Conservation (phyloP, 306 rosid species). For the Cicer judaicum region DNA sequence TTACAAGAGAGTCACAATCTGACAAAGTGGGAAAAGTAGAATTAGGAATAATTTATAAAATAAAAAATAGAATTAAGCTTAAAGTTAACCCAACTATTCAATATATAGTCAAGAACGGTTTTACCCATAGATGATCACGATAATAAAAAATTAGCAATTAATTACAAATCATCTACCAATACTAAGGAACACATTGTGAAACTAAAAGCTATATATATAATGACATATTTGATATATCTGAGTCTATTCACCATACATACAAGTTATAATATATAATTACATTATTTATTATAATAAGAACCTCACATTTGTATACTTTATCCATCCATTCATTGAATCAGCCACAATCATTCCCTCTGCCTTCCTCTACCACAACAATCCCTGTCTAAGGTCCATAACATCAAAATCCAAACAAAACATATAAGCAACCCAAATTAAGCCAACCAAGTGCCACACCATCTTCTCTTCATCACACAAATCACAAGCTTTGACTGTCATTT, state of each 20-base stretch:
- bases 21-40: slow-evolving; percentile 2
- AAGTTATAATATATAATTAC: background rate
- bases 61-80: too few species aligned
- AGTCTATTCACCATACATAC: background rate
- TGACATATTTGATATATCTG: too few species aligned
- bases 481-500: background rate
- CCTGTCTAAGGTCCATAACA: slow-evolving; percentile 26
- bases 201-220: background rate
- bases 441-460: slow-evolving; percentile 31
- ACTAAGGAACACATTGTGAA: slow-evolving; percentile 16
- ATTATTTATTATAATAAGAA: slow-evolving; percentile 6
- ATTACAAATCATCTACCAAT: slow-evolving; percentile 40
- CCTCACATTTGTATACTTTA: slow-evolving; percentile 38
- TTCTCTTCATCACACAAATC: slow-evolving; percentile 11
- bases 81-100: background rate
- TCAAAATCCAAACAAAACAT: slow-evolving; percentile 5
- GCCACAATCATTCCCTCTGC: slow-evolving; percentile 30
- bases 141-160: slow-evolving; percentile 33
- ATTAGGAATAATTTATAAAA: background rate
- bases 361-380: slow-evolving; percentile 43
- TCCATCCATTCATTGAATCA: slow-evolving; percentile 10
- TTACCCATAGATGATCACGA: background rate
- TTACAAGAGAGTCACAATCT: background rate
- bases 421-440: slow-evolving; percentile 24
- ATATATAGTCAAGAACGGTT: slow-evolving; percentile 1